Conservation (phyloP, 768 basidiomycete species). For the Gelatoporia subvermispora region DNA sequence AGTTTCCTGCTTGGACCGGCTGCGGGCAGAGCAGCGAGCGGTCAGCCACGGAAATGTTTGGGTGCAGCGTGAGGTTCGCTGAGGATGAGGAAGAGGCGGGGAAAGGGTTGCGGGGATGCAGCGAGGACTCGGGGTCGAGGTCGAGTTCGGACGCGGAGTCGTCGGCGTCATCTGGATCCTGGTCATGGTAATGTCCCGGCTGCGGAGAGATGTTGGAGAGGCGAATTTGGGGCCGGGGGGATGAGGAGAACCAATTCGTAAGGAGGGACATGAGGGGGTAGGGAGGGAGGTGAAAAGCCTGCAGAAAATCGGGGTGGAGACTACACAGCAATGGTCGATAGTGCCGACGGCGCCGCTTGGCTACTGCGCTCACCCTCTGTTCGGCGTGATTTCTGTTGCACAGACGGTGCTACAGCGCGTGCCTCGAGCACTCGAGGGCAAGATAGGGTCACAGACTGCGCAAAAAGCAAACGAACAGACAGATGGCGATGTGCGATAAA, state of each 20-base stretch:
- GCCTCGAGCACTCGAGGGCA: no score
- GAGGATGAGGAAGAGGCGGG: constrained; percentile 18
- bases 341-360: no score
- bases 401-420: no score
- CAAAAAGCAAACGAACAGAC: no score
- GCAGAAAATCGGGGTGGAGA: background rate
- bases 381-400: no score
- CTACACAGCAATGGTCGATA: no score
- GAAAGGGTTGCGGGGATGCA: constrained; percentile 11
- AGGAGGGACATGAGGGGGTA: constrained; percentile 16
- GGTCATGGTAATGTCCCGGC: constrained; percentile 5
- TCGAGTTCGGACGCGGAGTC: constrained; percentile 4
- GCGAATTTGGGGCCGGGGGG: constrained; percentile 11
- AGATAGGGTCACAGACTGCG: no score
- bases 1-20: constrained; percentile 7
- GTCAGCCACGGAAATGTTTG: constrained; percentile 24
- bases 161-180: constrained; percentile 3
- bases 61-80: constrained; percentile 16
- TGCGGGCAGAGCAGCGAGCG: constrained; percentile 32
- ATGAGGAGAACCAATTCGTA: constrained; percentile 7
- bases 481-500: no score
- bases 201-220: constrained; percentile 5
- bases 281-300: background rate
- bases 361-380: no score
- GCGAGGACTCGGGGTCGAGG: constrained; percentile 5